Evolutionary conservation across 2,329 filamentous ascomycete species (phyloP).

Genomic region (Seiridium unicorne): DNA sequence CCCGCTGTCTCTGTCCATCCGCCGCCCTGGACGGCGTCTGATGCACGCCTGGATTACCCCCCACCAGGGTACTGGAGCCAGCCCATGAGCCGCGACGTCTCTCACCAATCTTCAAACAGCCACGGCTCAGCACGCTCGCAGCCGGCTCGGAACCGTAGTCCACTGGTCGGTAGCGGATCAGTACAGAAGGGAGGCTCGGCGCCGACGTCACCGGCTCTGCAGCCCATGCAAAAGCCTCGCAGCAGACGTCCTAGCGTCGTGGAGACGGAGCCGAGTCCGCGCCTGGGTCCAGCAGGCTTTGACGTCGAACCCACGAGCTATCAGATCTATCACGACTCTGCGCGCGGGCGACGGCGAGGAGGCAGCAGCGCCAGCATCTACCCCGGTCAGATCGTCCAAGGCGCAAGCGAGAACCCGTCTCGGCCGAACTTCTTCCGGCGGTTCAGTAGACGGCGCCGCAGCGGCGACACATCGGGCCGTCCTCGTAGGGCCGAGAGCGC

Average conservation of each 20-base stretch:
- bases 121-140: conserved; percentile 20
- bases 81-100: conserved; percentile 48
- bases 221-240: conserved; percentile 21
- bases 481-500: conserved; percentile 9
- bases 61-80: conserved; percentile 44
- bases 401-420: neutral
- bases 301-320: conserved; percentile 26
- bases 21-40: conserved; percentile 18
- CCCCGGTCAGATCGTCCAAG: neutral
- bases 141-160: conserved; percentile 7
- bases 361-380: neutral
- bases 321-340: conserved; percentile 20
- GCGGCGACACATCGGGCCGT: neutral
- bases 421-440: conserved; percentile 6
- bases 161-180: conserved; percentile 3
- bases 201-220: conserved; percentile 19
- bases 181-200: conserved; percentile 8
- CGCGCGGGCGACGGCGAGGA: conserved; percentile 13
- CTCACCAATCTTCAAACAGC: conserved; percentile 34
- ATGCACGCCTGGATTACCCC: conserved; percentile 15
- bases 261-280: conserved; percentile 43
- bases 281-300: conserved; percentile 19
- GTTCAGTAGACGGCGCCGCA: neutral
- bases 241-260: conserved; percentile 35
- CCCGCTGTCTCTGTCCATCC: conserved; percentile 18